Base-by-base conservation (phyloP, 2,329 filamentous ascomycete species). In the Nothopassalora personata region DNA sequence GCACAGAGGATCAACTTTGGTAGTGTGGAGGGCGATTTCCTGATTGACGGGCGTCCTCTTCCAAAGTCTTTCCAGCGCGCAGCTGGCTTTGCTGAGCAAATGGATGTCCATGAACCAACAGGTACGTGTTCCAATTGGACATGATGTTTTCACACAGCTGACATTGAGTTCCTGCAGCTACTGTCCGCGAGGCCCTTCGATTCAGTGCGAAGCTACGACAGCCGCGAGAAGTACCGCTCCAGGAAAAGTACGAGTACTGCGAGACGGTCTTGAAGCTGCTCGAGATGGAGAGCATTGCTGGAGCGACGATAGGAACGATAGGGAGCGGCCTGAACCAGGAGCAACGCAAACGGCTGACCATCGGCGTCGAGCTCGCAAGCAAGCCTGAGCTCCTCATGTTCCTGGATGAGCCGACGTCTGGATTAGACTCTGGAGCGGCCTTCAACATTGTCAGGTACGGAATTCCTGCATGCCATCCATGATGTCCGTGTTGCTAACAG, bases 261-360 rank as follows among this genome's bases (percentile, higher is more conserved):
- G 87, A 93, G 52, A 88, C 96, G 70, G 89, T 96, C 10, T 95
- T 97, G 71, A 89, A 89, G 75, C 83, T 96, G 23, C 79, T 97
- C 28, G 91, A 93, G 49, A 96, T 97, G 90, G 82, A 91, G 64
- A 84, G 89, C 55, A 95, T 94, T 68, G 90, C 91, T 11, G 91
- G 95, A 71, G 92, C 92, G 13, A 81, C 96, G 51, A 90, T 97
- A 56, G 92, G 92, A 80, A 87, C 94, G 28, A 90, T 90, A 7
- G 91, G 91, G 61, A 90, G 94, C 78, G 91, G 90, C 74, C 81
- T 90, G 43, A 89, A 89, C 68, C 80, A 75, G 28, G 84, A 86
- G 70, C 84, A 86, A 70, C 79, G 84, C n/a, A 86, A 86, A 71
- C 88, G 91, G 68, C 81, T 96, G 6, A 97, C 91, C 0, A 96